phyloP scores from a whole-genome alignment of 2,329 filamentous ascomycete genomes.

The Conoideocrella luteorostrata region DNA sequence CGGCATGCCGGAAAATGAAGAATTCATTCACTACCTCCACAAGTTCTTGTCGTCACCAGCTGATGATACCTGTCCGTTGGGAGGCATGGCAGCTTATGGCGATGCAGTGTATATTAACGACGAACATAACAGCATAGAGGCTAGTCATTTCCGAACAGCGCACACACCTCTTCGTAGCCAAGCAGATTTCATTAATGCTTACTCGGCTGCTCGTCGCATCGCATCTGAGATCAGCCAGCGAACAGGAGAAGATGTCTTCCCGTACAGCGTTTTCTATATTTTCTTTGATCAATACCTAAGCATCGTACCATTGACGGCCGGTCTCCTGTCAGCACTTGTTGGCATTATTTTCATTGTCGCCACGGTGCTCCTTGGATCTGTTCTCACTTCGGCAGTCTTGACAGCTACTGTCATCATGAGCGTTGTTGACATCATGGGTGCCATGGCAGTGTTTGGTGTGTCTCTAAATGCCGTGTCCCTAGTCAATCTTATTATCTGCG shows the following conservation, averaged over 20 bases:
- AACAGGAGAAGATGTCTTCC: conserved; percentile 80
- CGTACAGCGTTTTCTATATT: conserved; percentile 96
- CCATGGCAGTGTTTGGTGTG: conserved; percentile 84
- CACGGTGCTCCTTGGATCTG: conserved; percentile 73
- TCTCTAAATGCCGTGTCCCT: conserved; percentile 92
- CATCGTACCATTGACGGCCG: conserved; percentile 73
- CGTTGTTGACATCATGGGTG: conserved; percentile 86
- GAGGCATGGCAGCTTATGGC: conserved; percentile 80
- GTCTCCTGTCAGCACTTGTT: conserved; percentile 75
- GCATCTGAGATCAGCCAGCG: conserved; percentile 64
- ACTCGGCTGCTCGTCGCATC: conserved; percentile 83
- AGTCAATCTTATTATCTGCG: conserved; percentile 94
- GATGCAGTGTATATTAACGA: conserved; percentile 74
- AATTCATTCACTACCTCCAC: conserved; percentile 80
- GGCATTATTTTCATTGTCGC: conserved; percentile 80
- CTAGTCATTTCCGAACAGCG: conserved; percentile 86
- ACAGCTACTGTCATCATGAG: conserved; percentile 88
- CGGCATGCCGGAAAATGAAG: conserved; percentile 89
- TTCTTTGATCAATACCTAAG: conserved; percentile 96
- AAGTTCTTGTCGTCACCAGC: conserved; percentile 80
- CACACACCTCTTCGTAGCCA: conserved; percentile 85
- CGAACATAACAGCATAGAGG: conserved; percentile 59
- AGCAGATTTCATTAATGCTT: conserved; percentile 86
- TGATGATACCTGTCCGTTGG: conserved; percentile 77
- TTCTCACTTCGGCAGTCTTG: conserved; percentile 75